phyloP scores from a whole-genome alignment of 2,329 filamentous ascomycete species.

The Talaromyces sp. region DNA sequence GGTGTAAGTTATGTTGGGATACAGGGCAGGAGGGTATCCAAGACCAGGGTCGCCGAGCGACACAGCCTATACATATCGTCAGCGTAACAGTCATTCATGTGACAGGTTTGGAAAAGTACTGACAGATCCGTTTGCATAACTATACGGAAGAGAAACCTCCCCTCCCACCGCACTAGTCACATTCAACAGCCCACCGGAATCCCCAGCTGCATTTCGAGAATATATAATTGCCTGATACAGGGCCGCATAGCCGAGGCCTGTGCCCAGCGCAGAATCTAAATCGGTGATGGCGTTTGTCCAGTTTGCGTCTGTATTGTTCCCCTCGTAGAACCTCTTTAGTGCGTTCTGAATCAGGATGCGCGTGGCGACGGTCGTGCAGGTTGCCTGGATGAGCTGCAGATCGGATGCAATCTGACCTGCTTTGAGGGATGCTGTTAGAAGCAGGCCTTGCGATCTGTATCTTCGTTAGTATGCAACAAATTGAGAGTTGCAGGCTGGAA shows the following conservation, averaged over 20 bases:
- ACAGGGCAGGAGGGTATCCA: conserved; percentile 69
- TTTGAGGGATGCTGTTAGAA: conserved; percentile 80
- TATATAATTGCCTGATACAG: conserved; percentile 68
- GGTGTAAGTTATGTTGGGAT: conserved; percentile 70
- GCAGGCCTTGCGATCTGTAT: conserved; percentile 54
- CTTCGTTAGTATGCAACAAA: conserved; percentile 6
- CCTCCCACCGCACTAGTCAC: conserved; percentile 49
- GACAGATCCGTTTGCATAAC: conserved; percentile 50
- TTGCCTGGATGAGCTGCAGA: conserved; percentile 72
- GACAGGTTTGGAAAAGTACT: neutral
- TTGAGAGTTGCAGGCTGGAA: neutral
- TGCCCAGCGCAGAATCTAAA: conserved; percentile 61
- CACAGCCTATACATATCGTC: conserved; percentile 28
- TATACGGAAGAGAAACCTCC: conserved; percentile 54
- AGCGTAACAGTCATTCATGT: neutral
- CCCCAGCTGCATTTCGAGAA: conserved; percentile 60
- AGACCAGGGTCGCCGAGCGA: conserved; percentile 56
- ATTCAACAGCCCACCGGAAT: conserved; percentile 56
- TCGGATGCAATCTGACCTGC: conserved; percentile 74
- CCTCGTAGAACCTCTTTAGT: conserved; percentile 45
- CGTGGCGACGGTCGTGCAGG: conserved; percentile 66
- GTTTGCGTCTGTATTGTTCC: conserved; percentile 52
- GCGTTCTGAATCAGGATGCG: conserved; percentile 51
- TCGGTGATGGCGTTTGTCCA: conserved; percentile 62
- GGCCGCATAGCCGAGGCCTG: conserved; percentile 49